Evolutionary conservation across 2,329 filamentous ascomycete genomes (phyloP).

Genomic region (Paecilomyces formosus): DNA sequence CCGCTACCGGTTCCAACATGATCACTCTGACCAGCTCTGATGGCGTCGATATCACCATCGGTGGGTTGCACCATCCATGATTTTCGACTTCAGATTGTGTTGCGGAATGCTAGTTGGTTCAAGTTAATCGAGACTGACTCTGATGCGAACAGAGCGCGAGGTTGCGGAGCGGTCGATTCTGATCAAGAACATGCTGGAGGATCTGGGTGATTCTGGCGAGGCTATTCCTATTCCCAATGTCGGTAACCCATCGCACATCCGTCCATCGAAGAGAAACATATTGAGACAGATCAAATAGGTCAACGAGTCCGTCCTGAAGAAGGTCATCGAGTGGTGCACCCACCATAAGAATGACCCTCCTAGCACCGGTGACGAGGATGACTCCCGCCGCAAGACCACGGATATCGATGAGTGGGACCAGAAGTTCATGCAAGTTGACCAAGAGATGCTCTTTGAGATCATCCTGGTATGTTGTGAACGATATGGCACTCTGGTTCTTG

Average conservation of each 20-base stretch:
- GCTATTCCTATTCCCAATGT: conserved; percentile 65
- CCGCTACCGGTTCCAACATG: conserved; percentile 11
- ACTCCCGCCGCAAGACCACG: conserved; percentile 94
- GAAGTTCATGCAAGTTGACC: conserved; percentile 99
- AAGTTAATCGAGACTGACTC: conserved; percentile 11
- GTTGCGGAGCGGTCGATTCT: conserved; percentile 88
- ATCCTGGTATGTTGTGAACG: conserved; percentile 63
- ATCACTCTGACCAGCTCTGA: conserved; percentile 47
- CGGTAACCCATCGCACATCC: conserved; percentile 6
- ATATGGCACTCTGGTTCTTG: not conserved
- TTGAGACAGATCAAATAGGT: conserved; percentile 46
- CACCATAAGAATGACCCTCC: conserved; percentile 87
- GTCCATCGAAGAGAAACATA: not conserved
- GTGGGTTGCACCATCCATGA: conserved; percentile 29
- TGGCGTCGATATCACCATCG: conserved; percentile 41
- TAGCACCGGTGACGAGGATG: conserved; percentile 75
- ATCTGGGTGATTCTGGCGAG: conserved; percentile 61
- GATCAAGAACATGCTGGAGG: conserved; percentile 97
- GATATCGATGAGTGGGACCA: conserved; percentile 99
- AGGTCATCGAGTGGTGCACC: conserved; percentile 97
- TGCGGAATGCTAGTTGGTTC: conserved; percentile 1
- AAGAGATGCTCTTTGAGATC: conserved; percentile 99
- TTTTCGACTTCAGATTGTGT: not conserved
- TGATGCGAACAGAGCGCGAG: conserved; percentile 58
- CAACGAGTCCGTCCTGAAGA: conserved; percentile 86